These are phyloP conservation scores for Abrus pulchellus DNA, from an alignment of 306 rosid genomes.

Conservation along the genomic window DNA sequence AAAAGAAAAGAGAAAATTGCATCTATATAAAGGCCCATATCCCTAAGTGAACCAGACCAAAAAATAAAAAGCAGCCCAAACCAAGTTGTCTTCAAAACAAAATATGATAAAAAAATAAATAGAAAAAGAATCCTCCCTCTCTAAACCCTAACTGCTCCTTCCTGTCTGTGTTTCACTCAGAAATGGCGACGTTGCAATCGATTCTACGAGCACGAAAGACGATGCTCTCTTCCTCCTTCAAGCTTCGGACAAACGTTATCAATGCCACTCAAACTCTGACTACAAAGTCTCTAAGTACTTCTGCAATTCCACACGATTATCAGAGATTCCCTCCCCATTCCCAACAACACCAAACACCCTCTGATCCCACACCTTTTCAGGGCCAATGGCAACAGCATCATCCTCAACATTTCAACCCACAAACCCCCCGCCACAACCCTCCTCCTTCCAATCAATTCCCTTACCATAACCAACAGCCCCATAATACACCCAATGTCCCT, in stretches of 20 bases:
- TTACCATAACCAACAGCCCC: background rate
- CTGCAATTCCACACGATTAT: conserved; percentile 61
- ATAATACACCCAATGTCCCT: conserved; percentile 12
- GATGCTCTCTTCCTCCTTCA: conserved; percentile 53
- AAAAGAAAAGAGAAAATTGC: too few relatives aligned
- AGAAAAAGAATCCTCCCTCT: background rate
- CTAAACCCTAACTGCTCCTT: conserved; percentile 25
- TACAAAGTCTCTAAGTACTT: conserved; percentile 53
- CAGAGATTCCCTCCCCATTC: conserved; percentile 45
- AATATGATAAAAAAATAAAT: too few relatives aligned
- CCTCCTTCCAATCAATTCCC: conserved; percentile 21
- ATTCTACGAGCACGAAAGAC: conserved; percentile 51
- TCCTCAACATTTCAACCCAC: conserved; percentile 38
- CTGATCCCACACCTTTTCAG: conserved; percentile 50
- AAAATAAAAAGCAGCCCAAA: too few relatives aligned
- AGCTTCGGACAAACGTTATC: conserved; percentile 32
- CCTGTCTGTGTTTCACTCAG: background rate
- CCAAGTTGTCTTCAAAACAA: too few relatives aligned
- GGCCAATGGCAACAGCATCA: conserved; percentile 31
- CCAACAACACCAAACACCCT: conserved; percentile 41
- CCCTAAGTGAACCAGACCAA: too few relatives aligned
- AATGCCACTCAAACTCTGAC: background rate
- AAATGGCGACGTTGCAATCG: conserved; percentile 34
- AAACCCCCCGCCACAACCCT: conserved; percentile 28
- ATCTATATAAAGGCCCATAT: too few relatives aligned